Conservation (phyloP, 2,329 filamentous ascomycete species). For the Lachnellula suecica region DNA sequence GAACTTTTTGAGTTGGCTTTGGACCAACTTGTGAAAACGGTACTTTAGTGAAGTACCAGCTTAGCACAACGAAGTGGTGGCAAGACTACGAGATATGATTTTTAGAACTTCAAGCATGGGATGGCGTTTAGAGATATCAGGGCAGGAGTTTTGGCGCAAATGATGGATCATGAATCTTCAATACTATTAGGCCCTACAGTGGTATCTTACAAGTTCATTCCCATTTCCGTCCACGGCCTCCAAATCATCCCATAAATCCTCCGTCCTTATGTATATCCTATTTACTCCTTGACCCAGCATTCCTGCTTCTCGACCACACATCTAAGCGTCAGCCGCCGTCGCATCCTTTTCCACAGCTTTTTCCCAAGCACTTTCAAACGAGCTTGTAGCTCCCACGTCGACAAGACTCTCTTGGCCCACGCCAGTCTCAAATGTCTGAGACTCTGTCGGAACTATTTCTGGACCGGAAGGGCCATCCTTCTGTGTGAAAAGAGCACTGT, state of each 20-base stretch:
- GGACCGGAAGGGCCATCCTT: constrained; percentile 15
- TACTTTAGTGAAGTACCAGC: too few relatives aligned
- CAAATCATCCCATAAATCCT: background rate
- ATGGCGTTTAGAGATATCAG: constrained; percentile 21
- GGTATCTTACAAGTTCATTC: constrained; percentile 22
- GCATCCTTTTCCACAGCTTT: constrained; percentile 51
- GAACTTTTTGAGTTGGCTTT: constrained; percentile 71
- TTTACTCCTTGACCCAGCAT: background rate
- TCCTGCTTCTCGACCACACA: constrained; percentile 8
- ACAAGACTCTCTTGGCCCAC: constrained; percentile 49
- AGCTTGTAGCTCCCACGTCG: constrained; percentile 48
- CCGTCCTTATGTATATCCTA: background rate
- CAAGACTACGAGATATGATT: background rate
- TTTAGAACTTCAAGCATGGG: constrained; percentile 5
- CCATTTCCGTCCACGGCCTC: background rate
- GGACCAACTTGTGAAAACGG: constrained; percentile 72
- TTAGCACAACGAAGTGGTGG: background rate
- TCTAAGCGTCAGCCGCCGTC: constrained; percentile 11
- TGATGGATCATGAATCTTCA: constrained; percentile 7
- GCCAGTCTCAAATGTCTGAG: constrained; percentile 16
- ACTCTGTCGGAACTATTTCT: constrained; percentile 17
- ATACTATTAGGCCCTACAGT: constrained; percentile 10
- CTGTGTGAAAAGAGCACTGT: constrained; percentile 16
- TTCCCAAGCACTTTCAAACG: constrained; percentile 70
- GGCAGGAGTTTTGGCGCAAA: constrained; percentile 19